Evolutionary conservation across 139 green algal species (phyloP).

Genomic region (Micractinium conductrix): DNA sequence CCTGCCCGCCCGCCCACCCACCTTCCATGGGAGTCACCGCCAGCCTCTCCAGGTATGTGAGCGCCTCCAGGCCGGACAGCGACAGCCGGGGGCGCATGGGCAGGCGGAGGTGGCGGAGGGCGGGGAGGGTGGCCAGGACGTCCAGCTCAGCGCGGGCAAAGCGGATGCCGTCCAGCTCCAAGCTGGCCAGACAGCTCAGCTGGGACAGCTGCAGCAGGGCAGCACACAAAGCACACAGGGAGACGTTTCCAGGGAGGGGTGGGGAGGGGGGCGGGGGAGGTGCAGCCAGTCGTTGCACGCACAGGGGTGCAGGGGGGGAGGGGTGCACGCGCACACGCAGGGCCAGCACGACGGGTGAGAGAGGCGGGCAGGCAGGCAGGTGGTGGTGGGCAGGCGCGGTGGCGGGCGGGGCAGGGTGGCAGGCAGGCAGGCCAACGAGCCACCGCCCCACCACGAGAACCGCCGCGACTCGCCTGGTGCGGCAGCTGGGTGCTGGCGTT

Average conservation of each 20-base stretch:
- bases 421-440: neutral
- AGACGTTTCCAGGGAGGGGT: neutral
- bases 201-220: neutral
- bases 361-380: neutral
- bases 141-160: neutral
- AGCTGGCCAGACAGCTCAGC: neutral
- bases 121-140: neutral
- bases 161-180: conserved; percentile 4
- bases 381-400: neutral
- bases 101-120: neutral
- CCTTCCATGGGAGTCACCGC: neutral
- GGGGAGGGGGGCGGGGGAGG: too few species aligned
- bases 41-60: neutral
- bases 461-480: neutral
- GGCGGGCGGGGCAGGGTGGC: too few species aligned
- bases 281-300: too few species aligned
- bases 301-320: too few species aligned
- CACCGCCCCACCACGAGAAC: neutral
- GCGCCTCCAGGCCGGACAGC: neutral
- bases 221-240: too few species aligned
- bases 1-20: too few species aligned
- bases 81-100: conserved; percentile 5
- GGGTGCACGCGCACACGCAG: neutral
- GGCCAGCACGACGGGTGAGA: neutral
- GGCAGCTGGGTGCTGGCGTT: conserved; percentile 8